Conservation (phyloP, 371 early-diverging fungal species). For the Mucor racemosus region DNA sequence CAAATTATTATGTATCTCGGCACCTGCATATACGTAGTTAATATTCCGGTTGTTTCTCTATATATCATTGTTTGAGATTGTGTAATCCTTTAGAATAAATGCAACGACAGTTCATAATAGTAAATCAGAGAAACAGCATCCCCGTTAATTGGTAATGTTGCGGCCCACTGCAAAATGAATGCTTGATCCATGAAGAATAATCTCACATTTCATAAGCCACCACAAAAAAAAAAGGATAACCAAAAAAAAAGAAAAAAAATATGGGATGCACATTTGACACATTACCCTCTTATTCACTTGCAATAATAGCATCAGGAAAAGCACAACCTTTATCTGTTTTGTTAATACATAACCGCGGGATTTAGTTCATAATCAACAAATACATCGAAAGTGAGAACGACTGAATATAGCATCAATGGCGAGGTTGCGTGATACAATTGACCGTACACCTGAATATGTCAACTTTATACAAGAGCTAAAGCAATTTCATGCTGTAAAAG, state of each 20-base stretch:
- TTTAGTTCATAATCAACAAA: background rate
- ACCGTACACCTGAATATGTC: constrained; percentile 72
- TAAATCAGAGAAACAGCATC: too few species aligned
- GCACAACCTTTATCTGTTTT: background rate
- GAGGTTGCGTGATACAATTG: constrained; percentile 60
- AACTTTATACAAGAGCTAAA: constrained; percentile 71
- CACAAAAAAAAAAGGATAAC: background rate
- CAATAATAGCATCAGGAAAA: background rate
- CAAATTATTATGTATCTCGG: too few species aligned
- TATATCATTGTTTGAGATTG: too few species aligned
- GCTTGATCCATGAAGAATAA: background rate
- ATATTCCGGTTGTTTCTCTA: too few species aligned
- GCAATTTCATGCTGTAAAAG: constrained; percentile 64
- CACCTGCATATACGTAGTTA: too few species aligned
- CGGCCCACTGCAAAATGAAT: background rate
- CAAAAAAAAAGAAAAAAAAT: background rate
- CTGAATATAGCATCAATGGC: constrained; percentile 16
- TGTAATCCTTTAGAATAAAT: too few species aligned
- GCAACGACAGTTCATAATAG: too few species aligned
- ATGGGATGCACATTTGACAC: background rate
- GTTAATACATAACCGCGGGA: background rate
- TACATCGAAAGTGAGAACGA: constrained; percentile 15
- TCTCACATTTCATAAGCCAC: background rate
- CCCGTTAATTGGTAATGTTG: too few species aligned
- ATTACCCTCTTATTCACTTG: background rate